Base-by-base conservation (phyloP, 2,329 filamentous ascomycete genomes). In the Fusarium sp. region DNA sequence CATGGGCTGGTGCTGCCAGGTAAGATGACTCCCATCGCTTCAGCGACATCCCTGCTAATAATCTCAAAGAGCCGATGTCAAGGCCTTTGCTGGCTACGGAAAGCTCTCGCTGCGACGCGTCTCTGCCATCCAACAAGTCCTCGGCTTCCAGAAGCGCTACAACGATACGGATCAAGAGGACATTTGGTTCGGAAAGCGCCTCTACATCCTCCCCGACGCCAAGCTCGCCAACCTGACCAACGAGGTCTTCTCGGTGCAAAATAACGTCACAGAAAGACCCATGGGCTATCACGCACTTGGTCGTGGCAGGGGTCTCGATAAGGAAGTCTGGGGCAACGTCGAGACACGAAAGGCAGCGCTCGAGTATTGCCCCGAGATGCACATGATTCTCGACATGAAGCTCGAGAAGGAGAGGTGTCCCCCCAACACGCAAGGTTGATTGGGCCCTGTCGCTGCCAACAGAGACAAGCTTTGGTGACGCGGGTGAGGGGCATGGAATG, bases 371-470 rank as follows among this genome's bases (percentile, higher is more conserved):
- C 58, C 58, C 58, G 40, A 61, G 40, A 40, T 61, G 37, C 58
- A 47, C 40, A 45, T 45, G n/a, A 61, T 61, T 22, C 37, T 61
- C 17, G 58, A 47, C 38, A 61, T 61, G 40, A 61, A 61, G 40
- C 38, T 61, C 14, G 58, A 61, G 40, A 43, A 37, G 12, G 58
- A 61, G 58, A 43, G 58, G 27, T 61, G 58, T 17, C 58, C 58
- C 17, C 45, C 45, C n/a, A 25, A 50, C 25, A 32, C 12, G 30
- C 27, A 37, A 22, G 33, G n/a, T 17, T 37, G 22, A 58, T 58
- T 15, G 56, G 15, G 54, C 20, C 32, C 35, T 52, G 47, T 52
- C 47, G 25, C 27, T 50, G 22, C 25, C 45, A 50, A 30, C 45
- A 43, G 20, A 52, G 47, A 32, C 47, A 52, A 52, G 47, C 47